Conservation (phyloP, 1,284 basidiomycete genomes). For the Mycena citricolor region DNA sequence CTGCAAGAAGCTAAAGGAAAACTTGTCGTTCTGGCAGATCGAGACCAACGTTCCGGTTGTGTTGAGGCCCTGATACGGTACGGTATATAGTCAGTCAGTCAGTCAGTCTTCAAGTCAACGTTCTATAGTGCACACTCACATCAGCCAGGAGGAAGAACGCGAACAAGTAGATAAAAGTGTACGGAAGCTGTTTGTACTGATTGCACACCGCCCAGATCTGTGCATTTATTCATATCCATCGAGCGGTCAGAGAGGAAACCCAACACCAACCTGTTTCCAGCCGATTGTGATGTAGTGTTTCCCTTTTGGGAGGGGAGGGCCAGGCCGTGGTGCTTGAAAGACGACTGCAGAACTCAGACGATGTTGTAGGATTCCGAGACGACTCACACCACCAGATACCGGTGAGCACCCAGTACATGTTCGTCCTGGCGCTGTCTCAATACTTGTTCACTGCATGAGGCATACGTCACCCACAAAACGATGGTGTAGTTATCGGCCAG, state of each 20-base stretch:
- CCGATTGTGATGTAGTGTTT: conserved; percentile 71
- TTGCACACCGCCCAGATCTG: conserved; percentile 70
- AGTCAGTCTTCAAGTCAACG: too few species aligned
- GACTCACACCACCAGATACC: conserved; percentile 80
- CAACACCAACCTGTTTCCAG: conserved; percentile 61
- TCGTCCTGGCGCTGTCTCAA: conserved; percentile 45
- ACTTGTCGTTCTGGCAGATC: too few species aligned
- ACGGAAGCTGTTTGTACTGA: conserved; percentile 68
- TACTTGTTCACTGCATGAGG: too few species aligned
- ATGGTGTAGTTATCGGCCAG: too few species aligned
- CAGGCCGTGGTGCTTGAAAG: conserved; percentile 71
- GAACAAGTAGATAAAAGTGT: conserved; percentile 73
- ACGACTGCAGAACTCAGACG: too few species aligned
- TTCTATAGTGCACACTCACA: too few species aligned
- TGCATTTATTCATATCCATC: conserved; percentile 5
- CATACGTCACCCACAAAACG: conserved; percentile 51
- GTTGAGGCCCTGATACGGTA: conserved; percentile 70
- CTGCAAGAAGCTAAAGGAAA: conserved; percentile 67
- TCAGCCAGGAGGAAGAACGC: conserved; percentile 77
- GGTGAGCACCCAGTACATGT: conserved; percentile 68
- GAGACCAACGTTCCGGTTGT: conserved; percentile 73
- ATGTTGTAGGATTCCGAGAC: neutral
- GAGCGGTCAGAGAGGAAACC: neutral
- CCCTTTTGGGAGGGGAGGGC: conserved; percentile 71
- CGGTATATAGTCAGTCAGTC: conserved; percentile 44